Evolutionary conservation across 2,329 filamentous ascomycete species (phyloP), one percentile per base, ranked within the genome.

Genomic region (Alternaria triticina): DNA sequence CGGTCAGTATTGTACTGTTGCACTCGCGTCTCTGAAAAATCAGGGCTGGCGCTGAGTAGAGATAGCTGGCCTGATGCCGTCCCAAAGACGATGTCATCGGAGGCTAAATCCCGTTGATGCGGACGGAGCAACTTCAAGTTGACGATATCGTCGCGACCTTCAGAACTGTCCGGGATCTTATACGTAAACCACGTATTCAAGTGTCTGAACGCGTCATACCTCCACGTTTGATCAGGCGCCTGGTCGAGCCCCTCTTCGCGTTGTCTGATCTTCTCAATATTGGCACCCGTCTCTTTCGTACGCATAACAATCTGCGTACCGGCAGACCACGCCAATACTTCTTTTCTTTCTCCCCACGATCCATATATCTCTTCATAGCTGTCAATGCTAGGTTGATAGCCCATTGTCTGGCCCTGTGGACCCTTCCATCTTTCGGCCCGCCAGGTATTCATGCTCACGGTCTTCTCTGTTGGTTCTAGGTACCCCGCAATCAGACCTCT

Each of bases 251-350:
- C 20, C 4, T 67, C 58, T 17, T 60, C 59, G 6, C 69, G 70
- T 54, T 75, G 64, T 60, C 76, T 77, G 51, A 65, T 62, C 57
- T 55, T 70, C 57, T 59, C 61, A 3, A 65, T 59, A 12, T 67
- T 69, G 4, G 64, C 57, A 2, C 81, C 83, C 23, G 81, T 81
- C 57, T 84, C 79, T 68, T 83, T 85, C 11, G 83, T 79, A 20
- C 85, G 80, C 60, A 88, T 65, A 5, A 86, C 77, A 10, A 90
- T 72, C 61, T 87, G 83, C 3, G 88, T 85, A 1, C 86, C 88
- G 12, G 88, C 88, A 56, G 87, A 87, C 83, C 87, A 89, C 3
- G 83, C 86, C 8, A 90, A 74, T 0, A 87, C 83, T 70, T 90
- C 87, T 69, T 82, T 83, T 66, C 85, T 81, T 51, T 85, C 80